Base-by-base conservation (phyloP, 108 stramenopile genomes). In the Fragilariopsis cylindrus region DNA sequence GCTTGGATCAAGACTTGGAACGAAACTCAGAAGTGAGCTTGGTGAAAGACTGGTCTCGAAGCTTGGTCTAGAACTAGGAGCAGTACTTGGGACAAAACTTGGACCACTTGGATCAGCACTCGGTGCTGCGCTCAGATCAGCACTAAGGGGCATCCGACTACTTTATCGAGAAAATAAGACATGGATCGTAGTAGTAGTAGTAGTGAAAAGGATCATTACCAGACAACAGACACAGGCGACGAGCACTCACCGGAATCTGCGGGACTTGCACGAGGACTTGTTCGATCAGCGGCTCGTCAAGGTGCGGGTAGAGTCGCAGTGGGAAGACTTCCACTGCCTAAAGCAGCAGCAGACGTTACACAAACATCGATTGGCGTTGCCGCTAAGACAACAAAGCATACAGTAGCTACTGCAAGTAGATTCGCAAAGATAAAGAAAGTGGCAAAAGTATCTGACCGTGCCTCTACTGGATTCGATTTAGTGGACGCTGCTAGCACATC, bases 401-500 rank as follows among this genome's bases (percentile, higher is more conserved):
- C 13, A 13, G 13, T 52, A 13, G 50, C 50, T 13, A 52, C 50
- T 13, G 13, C 9, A 3, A 13, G 50, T 52, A 9, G 50, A 13
- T 13, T 52, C 50, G 50, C 50, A 9, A 52, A 52, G 9, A 63
- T 77, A n/a, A 65, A 60, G 49, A 63, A 54, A 60, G 72, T 90
- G 12, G 89, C 89, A 13, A 86, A 71, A 48, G 84, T 82, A 2
- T 74, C 82, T 3, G 89, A 90, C 72, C 76, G 85, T 47, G 65
- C 83, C n/a, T 82, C 85, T n/a, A 88, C 75, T n/a, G 85, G 85
- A 40, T 65, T 84, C n/a, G 89, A 88, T 75, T 78, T 82, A 39
- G 75, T 73, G 62, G 48, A 64, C 3, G 47, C 71, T 53, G 63
- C 74, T 19, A 7, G 48, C 49, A 64, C 62, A 9, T 30, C 62